Base-by-base conservation (phyloP, 1,284 basidiomycete species). In the Malassezia slooffiae region DNA sequence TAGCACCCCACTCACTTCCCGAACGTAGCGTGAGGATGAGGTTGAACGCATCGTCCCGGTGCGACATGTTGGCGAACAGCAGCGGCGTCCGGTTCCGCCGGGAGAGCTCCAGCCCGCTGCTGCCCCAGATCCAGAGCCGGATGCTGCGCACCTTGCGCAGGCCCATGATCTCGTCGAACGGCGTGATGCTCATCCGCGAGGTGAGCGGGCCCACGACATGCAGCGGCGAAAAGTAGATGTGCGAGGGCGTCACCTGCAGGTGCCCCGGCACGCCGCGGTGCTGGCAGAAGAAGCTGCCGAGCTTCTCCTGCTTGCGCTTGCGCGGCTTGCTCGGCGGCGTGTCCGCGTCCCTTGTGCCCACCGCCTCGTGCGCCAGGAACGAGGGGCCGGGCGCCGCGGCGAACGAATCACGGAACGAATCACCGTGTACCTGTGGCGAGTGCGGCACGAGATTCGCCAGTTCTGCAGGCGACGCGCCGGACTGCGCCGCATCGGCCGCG, bases 221-320 rank as follows among this genome's bases (percentile, higher is more conserved):
- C 8, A 69, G 44, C 13, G 58, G 56, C 8, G 58, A 53, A 41
- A 67, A 67, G 45, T 68, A 67, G 38, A 62, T 38, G 21, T 55
- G 53, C 34, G 48, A 43, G 11, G 57, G 56, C 34, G 64, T 68
- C 36, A 67, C 51, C 34, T 60, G 54, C 41, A 68, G 28, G 16
- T 62, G 57, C 19, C 65, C 65, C 5, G 66, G 66, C 5, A 67
- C 45, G 27, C 60, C 60, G 37, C 57, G 56, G 41, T 63, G 58
- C 47, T 67, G 66, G 46, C 66, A 69, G 50, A 67, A 58, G 51
- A 67, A 69, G 44, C 54, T 57, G 29, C 62, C 65, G 2, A 69
- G 46, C 44, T 67, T 67, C 31, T 59, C 54, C 3, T 57, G 22
- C 22, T 16, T 26, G 22, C 3, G 24, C 28, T 31, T 19, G 19